Percentiles rank a stretch among this genome's conserved stretches.
phyloP scores from a whole-genome alignment of 768 basidiomycete genomes.

The Psilocybe cyanescens region DNA sequence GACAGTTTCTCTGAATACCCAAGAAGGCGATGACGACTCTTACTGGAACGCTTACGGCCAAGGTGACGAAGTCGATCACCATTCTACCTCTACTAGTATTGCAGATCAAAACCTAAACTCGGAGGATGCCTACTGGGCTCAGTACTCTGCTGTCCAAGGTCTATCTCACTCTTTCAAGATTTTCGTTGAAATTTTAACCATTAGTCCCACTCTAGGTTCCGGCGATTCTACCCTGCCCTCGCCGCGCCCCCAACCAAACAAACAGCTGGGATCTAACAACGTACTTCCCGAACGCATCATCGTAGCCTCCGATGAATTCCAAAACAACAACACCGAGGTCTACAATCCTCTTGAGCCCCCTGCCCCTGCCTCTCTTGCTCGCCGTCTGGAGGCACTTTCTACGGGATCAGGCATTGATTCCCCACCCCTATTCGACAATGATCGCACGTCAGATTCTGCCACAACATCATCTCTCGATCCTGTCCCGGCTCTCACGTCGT shows the following conservation, averaged over 20 bases:
- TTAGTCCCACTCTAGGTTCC: conserved; percentile 49
- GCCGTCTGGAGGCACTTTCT: conserved; percentile 40
- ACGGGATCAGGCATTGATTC: conserved; percentile 23
- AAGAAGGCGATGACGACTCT: conserved; percentile 53
- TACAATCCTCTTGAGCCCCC: conserved; percentile 47
- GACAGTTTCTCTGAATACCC: conserved; percentile 19
- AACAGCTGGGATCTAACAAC: conserved; percentile 17
- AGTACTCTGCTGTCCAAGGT: conserved; percentile 75
- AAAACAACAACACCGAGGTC: conserved; percentile 30
- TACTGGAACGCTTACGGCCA: conserved; percentile 74
- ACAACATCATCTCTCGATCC: conserved; percentile 15
- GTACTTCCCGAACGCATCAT: conserved; percentile 32
- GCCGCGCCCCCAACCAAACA: conserved; percentile 37
- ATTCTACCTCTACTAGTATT: conserved; percentile 11
- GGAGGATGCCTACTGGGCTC: conserved; percentile 79
- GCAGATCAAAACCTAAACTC: conserved; percentile 27
- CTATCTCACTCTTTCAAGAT: conserved; percentile 15
- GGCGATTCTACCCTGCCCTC: conserved; percentile 74
- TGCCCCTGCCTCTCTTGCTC: conserved; percentile 42
- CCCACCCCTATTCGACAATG: conserved; percentile 21
- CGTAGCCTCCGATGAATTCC: conserved; percentile 31
- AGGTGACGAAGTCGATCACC: conserved; percentile 33
- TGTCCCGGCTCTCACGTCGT: conserved; percentile 14
- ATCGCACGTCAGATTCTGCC: conserved; percentile 20
- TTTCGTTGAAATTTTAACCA: conserved; percentile 5